Evolutionary conservation across 1,284 basidiomycete species (phyloP).

Genomic region (Papiliotrema laurentii): DNA sequence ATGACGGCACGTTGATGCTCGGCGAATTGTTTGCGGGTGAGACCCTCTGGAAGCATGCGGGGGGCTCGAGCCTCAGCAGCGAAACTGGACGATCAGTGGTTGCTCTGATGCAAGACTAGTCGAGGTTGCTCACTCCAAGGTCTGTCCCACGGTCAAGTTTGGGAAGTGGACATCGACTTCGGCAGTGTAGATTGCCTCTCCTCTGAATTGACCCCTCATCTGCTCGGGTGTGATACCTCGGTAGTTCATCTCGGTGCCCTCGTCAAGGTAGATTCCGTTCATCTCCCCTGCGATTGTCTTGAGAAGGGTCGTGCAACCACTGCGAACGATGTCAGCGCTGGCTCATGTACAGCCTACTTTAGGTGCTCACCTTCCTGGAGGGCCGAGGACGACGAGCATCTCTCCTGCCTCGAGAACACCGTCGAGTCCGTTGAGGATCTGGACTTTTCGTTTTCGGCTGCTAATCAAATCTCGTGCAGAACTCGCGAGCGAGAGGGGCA

Average conservation of each 20-base stretch:
- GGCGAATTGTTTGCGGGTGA: constrained; percentile 46
- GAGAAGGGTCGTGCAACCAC: constrained; percentile 60
- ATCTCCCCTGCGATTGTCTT: constrained; percentile 56
- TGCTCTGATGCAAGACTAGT: constrained; percentile 12
- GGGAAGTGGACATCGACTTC: constrained; percentile 55
- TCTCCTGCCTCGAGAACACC: constrained; percentile 52
- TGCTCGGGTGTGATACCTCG: constrained; percentile 46
- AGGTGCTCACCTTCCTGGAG: constrained; percentile 56
- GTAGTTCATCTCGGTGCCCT: constrained; percentile 46
- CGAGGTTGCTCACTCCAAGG: constrained; percentile 38
- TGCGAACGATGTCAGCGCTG: constrained; percentile 12
- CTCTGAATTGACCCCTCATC: constrained; percentile 45
- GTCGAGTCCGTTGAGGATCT: constrained; percentile 52
- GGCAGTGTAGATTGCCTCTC: constrained; percentile 50
- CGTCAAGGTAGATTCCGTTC: constrained; percentile 51
- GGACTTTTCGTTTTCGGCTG: constrained; percentile 46
- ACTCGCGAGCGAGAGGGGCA: constrained; percentile 42
- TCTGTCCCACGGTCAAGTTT: constrained; percentile 52
- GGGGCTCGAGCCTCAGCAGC: constrained; percentile 42
- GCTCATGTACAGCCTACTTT: too few relatives aligned
- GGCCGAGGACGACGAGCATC: constrained; percentile 55
- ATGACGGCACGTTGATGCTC: constrained; percentile 49
- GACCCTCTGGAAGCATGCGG: constrained; percentile 46
- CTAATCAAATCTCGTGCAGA: constrained; percentile 41
- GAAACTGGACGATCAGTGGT: constrained; percentile 15